Base-by-base conservation (phyloP, 1,284 basidiomycete species). In the Papiliotrema fonsecae region DNA sequence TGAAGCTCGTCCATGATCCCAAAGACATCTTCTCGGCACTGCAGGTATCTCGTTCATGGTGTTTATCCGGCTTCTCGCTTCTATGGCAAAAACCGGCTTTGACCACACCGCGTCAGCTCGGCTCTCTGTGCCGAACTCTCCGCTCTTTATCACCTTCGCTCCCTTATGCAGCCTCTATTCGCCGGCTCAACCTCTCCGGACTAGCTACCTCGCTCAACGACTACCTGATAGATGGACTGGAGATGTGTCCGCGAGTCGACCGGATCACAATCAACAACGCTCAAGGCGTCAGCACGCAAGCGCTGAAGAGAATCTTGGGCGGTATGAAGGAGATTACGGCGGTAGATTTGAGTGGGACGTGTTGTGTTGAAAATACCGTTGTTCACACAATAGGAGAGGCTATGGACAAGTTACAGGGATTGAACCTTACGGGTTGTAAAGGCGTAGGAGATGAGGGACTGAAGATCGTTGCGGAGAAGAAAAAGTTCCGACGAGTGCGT, bases 41-140 rank as follows among this genome's bases (percentile, higher is more conserved):
- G 50, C 82, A 87, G 48, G 93, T 97, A 28, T 92, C 86, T 31
- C 84, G 88, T 50, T 79, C 84, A 13, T 98, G 96, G 93, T 97
- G 92, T 76, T 84, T 93, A 64, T 94, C 91, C 71, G 85, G 90
- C 7, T 91, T 94, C 47, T 91, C 97, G 70, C 79, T 97, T 18
- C 79, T 98, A 19, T 99, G 94, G 94, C 87, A 93, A 72, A 87
- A 89, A 61, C 93, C 94, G 16, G 78, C 79, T 47, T 80, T 90
- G 62, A 75, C 78, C 45, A 76, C 86, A 32, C 76, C 91, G 50
- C 75, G 77, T 18, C 76, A 63, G 19, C 60, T 68, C 34, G 60
- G 58, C 35, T 39, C 45, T 5, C 49, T 71, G 37, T 44, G 62
- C 11, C 54, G 65, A 13, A 55, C 66, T 4, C 38, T 72, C 5